Base-by-base conservation (phyloP, 2,329 filamentous ascomycete genomes). In the Ceratocystis cacaofunesta region DNA sequence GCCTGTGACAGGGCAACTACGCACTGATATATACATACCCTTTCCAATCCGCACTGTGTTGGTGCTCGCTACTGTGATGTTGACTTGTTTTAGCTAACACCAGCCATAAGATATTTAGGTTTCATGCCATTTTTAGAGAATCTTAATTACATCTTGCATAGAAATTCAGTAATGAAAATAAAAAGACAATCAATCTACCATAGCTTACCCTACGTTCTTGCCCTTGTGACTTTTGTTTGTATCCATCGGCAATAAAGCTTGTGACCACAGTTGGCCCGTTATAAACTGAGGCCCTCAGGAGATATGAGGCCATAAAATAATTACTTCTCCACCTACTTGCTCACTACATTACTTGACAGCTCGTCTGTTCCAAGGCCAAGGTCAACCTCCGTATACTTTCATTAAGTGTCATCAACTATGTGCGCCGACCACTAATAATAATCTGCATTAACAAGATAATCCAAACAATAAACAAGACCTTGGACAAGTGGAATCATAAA, bases 1-100 rank as follows among this genome's bases (percentile, higher is more conserved):
- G 76, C 76, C 76, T 77, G 71, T 77, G 76, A 77, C 76, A 77
- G 75, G 76, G 76, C 76, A 76, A 67, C 46, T 58, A 67, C 57
- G 60, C 58, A 52, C 66, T 67, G 66, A 67, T 62, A 62, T 32
- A 32, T 32, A 10, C 12, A 1, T 15, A 41, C 46, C 66, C 62
- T 28, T 62, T 28, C 12, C 30, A 46, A 41, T 19, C 52, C 10
- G 19, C 5, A 41, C 50, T 57, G 15, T 25, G 41, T 28, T 15
- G 28, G 22, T 65, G 28, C 52, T 25, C 22, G 41, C 36, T 46
- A 46, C 44, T 44, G 6, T 60, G 57, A 4, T 8, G 12, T 12
- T 28, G 28, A 32, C 41, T n/a, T 52, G 36, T 28, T 61, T 41
- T 57, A 48, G 55, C 66, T 61, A 63, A 65, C 32, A 62, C 5